Percentiles rank a stretch among this genome's conserved stretches.
Evolutionary conservation across 192 early-diverging fungal genomes (phyloP).

Genomic region (Rhizophagus clarus): DNA sequence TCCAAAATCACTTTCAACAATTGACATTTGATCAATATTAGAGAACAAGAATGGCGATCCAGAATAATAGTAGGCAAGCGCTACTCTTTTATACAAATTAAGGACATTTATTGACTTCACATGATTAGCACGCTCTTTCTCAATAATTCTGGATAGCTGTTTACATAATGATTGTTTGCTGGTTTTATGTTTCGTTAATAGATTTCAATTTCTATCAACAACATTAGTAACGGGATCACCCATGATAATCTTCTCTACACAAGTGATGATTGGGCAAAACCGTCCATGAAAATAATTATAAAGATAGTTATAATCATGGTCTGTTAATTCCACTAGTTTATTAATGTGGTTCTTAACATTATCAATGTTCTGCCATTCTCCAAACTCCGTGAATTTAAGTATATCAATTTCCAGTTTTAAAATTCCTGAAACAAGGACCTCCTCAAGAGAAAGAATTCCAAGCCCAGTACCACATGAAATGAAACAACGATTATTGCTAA

Average conservation of each 20-base stretch:
- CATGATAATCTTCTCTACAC: not conserved
- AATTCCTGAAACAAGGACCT: not conserved
- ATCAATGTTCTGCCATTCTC: not conserved
- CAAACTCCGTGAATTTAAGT: conserved; percentile 6
- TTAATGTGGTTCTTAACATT: conserved; percentile 9
- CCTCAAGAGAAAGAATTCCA: not conserved
- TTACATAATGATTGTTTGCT: not conserved
- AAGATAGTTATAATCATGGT: not conserved
- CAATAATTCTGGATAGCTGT: not conserved
- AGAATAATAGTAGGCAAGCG: conserved; percentile 18
- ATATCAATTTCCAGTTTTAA: not conserved
- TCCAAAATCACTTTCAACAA: conserved; percentile 1
- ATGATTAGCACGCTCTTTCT: not conserved
- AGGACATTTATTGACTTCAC: not conserved
- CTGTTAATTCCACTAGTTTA: not conserved
- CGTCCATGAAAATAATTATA: not conserved
- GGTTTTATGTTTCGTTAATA: not conserved
- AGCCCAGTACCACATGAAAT: conserved; percentile 14
- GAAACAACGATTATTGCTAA: not conserved
- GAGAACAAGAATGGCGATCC: not conserved
- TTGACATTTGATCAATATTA: not conserved
- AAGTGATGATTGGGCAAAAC: not conserved
- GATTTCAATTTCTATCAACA: not conserved
- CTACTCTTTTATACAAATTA: conserved; percentile 3
- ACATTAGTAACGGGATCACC: not conserved